A percentile compares a stretch with the other conserved stretches of the same genome.
phyloP scores from a whole-genome alignment of 2,329 filamentous ascomycete genomes.

The Pseudogymnoascus sp. region DNA sequence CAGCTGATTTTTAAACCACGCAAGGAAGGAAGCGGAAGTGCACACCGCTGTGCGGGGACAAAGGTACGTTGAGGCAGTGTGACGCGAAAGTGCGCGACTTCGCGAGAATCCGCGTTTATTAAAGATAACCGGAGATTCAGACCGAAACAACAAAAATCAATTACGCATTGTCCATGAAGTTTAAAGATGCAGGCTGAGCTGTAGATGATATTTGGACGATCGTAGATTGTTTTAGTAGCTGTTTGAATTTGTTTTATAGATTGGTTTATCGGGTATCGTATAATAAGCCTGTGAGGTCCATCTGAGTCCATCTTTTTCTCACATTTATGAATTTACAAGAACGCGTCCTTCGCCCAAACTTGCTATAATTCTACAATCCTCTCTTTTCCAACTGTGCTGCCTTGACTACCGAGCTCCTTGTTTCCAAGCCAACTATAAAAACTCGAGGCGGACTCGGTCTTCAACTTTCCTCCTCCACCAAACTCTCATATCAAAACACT shows the following conservation, averaged over 20 bases:
- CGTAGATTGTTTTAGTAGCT: background rate
- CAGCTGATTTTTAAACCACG: background rate
- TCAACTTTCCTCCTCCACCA: background rate
- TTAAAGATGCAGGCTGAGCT: background rate
- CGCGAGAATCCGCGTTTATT: background rate
- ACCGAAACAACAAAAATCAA: background rate
- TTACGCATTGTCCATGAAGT: background rate
- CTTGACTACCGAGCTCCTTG: background rate
- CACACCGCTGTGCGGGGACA: background rate
- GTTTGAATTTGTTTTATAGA: background rate
- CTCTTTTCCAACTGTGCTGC: background rate
- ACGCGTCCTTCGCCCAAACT: background rate
- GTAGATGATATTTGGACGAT: background rate
- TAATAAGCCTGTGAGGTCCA: background rate
- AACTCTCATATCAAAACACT: background rate
- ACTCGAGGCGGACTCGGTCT: background rate
- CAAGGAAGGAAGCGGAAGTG: background rate
- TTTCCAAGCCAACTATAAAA: background rate
- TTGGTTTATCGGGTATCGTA: background rate
- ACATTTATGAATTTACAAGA: background rate
- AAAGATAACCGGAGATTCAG: background rate
- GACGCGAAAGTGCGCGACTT: constrained; percentile 4
- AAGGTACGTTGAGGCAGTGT: background rate
- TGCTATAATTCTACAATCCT: background rate
- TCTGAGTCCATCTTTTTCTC: constrained; percentile 4